Evolutionary conservation across 2,329 filamentous ascomycete species (phyloP).

Genomic region (Cytospora paraplurivora): DNA sequence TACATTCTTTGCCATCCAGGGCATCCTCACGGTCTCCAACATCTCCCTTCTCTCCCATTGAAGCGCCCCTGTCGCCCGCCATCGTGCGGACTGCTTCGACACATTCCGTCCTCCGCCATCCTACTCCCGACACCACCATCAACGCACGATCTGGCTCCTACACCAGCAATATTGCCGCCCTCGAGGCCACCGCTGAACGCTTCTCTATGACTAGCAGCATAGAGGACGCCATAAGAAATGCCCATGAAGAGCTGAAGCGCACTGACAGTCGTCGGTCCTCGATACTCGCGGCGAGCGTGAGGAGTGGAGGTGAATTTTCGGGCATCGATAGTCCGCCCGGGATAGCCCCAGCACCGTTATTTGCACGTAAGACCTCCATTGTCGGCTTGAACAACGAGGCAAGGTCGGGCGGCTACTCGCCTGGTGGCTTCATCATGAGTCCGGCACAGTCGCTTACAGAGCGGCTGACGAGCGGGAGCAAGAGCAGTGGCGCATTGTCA

Average conservation of each 20-base stretch:
- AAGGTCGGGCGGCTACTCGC: constrained; percentile 70
- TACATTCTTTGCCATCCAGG: constrained; percentile 21
- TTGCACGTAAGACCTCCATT: constrained; percentile 56
- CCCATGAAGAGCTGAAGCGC: constrained; percentile 71
- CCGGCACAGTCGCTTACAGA: constrained; percentile 64
- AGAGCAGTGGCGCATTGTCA: constrained; percentile 41
- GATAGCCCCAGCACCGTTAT: constrained; percentile 32
- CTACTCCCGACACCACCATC: constrained; percentile 56
- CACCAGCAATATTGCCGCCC: constrained; percentile 68
- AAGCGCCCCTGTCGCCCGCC: constrained; percentile 39
- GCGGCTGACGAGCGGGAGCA: constrained; percentile 58
- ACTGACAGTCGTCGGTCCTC: constrained; percentile 69
- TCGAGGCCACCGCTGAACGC: constrained; percentile 75
- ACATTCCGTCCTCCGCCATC: constrained; percentile 55
- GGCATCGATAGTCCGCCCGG: constrained; percentile 31
- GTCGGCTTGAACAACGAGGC: constrained; percentile 69
- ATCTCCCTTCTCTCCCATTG: constrained; percentile 19
- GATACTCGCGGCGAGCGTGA: constrained; percentile 53
- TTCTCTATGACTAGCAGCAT: constrained; percentile 75
- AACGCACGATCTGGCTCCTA: constrained; percentile 64
- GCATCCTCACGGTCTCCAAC: constrained; percentile 21
- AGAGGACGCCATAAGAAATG: constrained; percentile 73
- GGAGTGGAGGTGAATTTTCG: constrained; percentile 36
- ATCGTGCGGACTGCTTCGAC: constrained; percentile 52
- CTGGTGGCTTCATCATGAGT: constrained; percentile 67